phyloP scores from a whole-genome alignment of 1,284 basidiomycete species.

The Microbotryomycetes sp. region DNA sequence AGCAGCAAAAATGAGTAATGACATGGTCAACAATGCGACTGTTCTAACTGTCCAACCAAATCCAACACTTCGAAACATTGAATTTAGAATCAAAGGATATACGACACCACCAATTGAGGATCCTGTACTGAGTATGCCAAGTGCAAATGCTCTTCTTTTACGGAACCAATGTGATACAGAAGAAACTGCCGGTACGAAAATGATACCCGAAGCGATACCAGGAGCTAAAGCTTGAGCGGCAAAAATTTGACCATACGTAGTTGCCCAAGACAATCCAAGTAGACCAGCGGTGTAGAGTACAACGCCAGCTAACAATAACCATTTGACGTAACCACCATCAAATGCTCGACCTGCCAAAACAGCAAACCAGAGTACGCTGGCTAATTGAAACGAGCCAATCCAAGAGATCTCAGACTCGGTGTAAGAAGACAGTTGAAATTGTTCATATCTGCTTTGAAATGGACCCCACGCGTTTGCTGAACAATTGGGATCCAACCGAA shows the following conservation, averaged over 20 bases:
- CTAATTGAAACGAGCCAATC: conserved; percentile 30
- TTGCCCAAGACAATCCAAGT: conserved; percentile 23
- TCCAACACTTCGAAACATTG: conserved; percentile 17
- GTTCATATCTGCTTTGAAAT: conserved; percentile 32
- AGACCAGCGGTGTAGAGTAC: conserved; percentile 26
- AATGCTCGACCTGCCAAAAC: conserved; percentile 31
- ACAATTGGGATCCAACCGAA: background rate
- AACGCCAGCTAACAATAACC: conserved; percentile 17
- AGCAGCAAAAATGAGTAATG: conserved; percentile 24
- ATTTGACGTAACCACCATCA: conserved; percentile 35
- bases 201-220: conserved; percentile 27
- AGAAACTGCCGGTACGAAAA: conserved; percentile 34
- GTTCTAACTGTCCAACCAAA: conserved; percentile 31
- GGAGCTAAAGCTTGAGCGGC: conserved; percentile 30
- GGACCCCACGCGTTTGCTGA: conserved; percentile 30
- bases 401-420: conserved; percentile 6
- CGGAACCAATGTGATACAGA: conserved; percentile 35
- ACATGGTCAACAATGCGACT: conserved; percentile 29
- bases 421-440: conserved; percentile 20
- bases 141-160: conserved; percentile 29
- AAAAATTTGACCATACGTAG: conserved; percentile 30
- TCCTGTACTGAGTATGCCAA: conserved; percentile 34
- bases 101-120: conserved; percentile 31
- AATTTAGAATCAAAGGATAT: conserved; percentile 22
- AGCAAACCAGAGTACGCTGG: conserved; percentile 21